These are phyloP conservation scores for Gonium pectorale DNA, from an alignment of 139 green algal species.

Conservation along the genomic window DNA sequence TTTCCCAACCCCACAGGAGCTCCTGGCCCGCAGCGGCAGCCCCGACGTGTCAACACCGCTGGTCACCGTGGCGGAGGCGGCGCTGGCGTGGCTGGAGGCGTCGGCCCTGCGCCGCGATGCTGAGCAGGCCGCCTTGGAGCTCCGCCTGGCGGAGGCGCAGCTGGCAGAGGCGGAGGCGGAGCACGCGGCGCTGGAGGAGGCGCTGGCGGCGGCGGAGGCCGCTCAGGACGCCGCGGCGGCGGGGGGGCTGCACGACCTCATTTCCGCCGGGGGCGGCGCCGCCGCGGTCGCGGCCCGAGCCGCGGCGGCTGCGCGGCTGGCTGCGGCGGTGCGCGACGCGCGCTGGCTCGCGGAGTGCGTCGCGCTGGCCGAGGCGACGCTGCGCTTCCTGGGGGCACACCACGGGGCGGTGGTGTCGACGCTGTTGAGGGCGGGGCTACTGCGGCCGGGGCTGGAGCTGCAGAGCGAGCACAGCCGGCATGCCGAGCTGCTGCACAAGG, in stretches of 20 bases:
- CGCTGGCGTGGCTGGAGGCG: not conserved
- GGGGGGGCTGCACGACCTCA: no score
- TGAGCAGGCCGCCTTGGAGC: not conserved
- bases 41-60: slow-evolving; percentile 35
- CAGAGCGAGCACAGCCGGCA: not conserved
- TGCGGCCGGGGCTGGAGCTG: slow-evolving; percentile 30
- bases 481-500: slow-evolving; percentile 26
- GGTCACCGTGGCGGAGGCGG: slow-evolving; percentile 26
- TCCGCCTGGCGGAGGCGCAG: not conserved
- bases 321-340: slow-evolving; percentile 24
- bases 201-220: not conserved
- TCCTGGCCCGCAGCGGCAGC: slow-evolving; percentile 23
- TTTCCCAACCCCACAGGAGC: slow-evolving; percentile 2
- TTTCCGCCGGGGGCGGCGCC: no score
- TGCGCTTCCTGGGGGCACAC: slow-evolving; percentile 29
- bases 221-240: no score
- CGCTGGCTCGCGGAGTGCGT: not conserved
- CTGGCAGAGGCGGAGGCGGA: slow-evolving; percentile 18
- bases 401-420: slow-evolving; percentile 4
- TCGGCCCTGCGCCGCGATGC: not conserved
- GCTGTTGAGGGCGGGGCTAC: slow-evolving; percentile 21
- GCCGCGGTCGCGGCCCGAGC: no score
- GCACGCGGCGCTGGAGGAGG: not conserved
- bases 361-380: slow-evolving; percentile 2
- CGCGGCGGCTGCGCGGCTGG: slow-evolving; percentile 18